A percentile compares a stretch with the other conserved stretches of the same genome.
phyloP scores from a whole-genome alignment of 2,329 filamentous ascomycete genomes.

The Dryadomyces quercivorus region DNA sequence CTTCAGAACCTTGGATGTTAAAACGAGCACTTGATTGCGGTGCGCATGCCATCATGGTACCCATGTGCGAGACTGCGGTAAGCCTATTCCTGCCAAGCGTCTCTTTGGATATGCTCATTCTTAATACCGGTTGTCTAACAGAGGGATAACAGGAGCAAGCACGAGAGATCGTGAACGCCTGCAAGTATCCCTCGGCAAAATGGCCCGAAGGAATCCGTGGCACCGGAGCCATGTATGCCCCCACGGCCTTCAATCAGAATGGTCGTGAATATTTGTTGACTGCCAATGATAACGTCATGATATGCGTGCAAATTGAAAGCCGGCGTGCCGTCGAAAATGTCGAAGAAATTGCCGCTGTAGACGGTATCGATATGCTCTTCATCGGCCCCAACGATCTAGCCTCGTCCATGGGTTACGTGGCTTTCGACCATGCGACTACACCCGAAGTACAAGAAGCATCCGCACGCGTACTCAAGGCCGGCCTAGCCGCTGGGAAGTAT shows the following conservation, averaged over 20 bases:
- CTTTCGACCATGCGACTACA: slow-evolving; percentile 15
- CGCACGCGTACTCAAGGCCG: slow-evolving; percentile 15
- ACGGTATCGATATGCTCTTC: slow-evolving; percentile 30
- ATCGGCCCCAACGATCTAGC: slow-evolving; percentile 34
- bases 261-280: slow-evolving; percentile 34
- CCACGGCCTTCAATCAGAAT: slow-evolving; percentile 19
- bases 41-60: slow-evolving; percentile 37
- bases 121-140: neutral
- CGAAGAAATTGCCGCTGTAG: slow-evolving; percentile 27
- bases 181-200: slow-evolving; percentile 38
- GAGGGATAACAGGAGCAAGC: slow-evolving; percentile 17
- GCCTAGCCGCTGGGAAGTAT: slow-evolving; percentile 20
- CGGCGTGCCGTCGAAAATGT: slow-evolving; percentile 29
- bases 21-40: slow-evolving; percentile 37
- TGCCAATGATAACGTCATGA: slow-evolving; percentile 33
- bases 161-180: slow-evolving; percentile 25
- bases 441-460: slow-evolving; percentile 20
- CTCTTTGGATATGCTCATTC: neutral
- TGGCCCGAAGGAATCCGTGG: slow-evolving; percentile 18
- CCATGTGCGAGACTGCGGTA: slow-evolving; percentile 31
- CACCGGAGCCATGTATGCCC: slow-evolving; percentile 19
- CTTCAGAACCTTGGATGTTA: slow-evolving; percentile 29
- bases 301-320: slow-evolving; percentile 32
- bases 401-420: slow-evolving; percentile 28
- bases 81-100: slow-evolving; percentile 9